Evolutionary conservation across 2,329 filamentous ascomycete genomes (phyloP).

Genomic region (Mollisiaceae sp.): DNA sequence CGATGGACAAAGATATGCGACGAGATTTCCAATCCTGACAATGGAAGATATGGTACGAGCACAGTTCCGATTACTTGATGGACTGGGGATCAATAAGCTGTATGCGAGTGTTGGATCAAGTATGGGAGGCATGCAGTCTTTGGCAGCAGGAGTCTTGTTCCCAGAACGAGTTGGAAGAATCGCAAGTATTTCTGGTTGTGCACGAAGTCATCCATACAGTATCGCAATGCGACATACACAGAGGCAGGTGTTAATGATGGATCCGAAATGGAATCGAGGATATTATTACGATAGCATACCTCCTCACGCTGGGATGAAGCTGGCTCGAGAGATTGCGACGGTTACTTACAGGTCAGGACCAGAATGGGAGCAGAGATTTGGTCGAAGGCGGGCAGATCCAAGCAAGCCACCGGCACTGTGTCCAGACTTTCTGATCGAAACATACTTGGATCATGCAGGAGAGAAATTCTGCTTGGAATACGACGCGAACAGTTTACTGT

Average conservation of each 20-base stretch:
- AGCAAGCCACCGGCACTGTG: constrained; percentile 90
- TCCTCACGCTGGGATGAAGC: constrained; percentile 96
- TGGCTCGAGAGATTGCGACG: constrained; percentile 95
- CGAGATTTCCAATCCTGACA: constrained; percentile 92
- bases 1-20: constrained; percentile 88
- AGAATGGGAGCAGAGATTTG: constrained; percentile 97
- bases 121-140: constrained; percentile 98
- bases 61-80: constrained; percentile 87
- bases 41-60: constrained; percentile 98
- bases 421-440: constrained; percentile 96
- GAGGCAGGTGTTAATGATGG: constrained; percentile 98
- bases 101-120: constrained; percentile 94
- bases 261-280: constrained; percentile 93
- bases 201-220: constrained; percentile 93
- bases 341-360: constrained; percentile 96
- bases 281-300: constrained; percentile 91
- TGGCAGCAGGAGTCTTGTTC: constrained; percentile 85
- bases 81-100: constrained; percentile 75
- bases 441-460: constrained; percentile 95
- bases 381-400: constrained; percentile 82
- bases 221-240: constrained; percentile 99
- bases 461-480: constrained; percentile 99
- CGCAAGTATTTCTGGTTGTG: constrained; percentile 91
- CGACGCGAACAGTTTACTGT: constrained; percentile 92
- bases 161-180: constrained; percentile 81